Conservation (phyloP, 495 filamentous ascomycete genomes). For the Achaetomiella virescens region DNA sequence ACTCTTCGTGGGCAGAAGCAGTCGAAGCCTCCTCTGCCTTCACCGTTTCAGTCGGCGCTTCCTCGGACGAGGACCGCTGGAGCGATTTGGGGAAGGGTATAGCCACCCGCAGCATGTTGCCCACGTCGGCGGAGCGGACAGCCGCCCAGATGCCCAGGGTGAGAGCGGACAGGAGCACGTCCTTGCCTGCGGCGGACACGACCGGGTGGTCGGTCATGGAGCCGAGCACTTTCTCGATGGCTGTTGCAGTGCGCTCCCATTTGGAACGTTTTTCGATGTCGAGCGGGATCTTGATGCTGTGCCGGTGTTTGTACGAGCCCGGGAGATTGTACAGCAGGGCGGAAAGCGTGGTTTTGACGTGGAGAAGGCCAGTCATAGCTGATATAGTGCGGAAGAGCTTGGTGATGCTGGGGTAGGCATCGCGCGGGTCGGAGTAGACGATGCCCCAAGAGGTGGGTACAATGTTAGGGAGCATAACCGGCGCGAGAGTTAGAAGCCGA, state of each 20-base stretch:
- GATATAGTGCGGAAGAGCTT: slow-evolving; percentile 41
- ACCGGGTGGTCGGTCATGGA: slow-evolving; percentile 43
- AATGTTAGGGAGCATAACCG: slow-evolving; percentile 36
- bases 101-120: slow-evolving; percentile 32
- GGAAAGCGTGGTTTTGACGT: slow-evolving; percentile 31
- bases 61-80: not conserved
- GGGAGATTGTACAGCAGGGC: slow-evolving; percentile 39
- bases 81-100: slow-evolving; percentile 14
- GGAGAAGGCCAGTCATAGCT: slow-evolving; percentile 28
- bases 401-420: slow-evolving; percentile 33
- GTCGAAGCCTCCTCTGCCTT: not conserved
- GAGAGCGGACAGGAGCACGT: slow-evolving; percentile 45
- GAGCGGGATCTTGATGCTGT: slow-evolving; percentile 39
- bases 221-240: slow-evolving; percentile 38
- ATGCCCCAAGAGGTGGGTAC: slow-evolving; percentile 39
- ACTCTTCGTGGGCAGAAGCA: not conserved
- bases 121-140: slow-evolving; percentile 40
- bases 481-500: slow-evolving; percentile 47
- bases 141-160: slow-evolving; percentile 50
- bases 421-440: slow-evolving; percentile 31
- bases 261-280: slow-evolving; percentile 34
- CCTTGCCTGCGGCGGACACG: slow-evolving; percentile 42
- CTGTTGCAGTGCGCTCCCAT: slow-evolving; percentile 37
- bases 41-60: too few species aligned
- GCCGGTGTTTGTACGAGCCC: slow-evolving; percentile 38